Evolutionary conservation across 108 stramenopile species (phyloP).

Genomic region (Nitzschia inconspicua): DNA sequence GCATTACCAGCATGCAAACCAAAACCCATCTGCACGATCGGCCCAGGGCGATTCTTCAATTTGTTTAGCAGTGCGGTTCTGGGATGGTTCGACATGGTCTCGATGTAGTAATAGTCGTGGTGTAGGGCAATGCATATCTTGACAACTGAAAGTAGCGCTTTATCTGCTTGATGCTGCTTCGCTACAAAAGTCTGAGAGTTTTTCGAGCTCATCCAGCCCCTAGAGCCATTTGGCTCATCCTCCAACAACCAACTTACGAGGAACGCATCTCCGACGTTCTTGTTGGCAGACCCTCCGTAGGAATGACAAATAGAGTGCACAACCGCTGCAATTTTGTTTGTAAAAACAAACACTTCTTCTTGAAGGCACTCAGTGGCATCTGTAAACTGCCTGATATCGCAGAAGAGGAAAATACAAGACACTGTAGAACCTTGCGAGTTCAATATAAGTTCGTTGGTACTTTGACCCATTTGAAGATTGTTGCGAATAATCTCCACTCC

Average conservation of each 20-base stretch:
- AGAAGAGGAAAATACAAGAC: conserved; percentile 90
- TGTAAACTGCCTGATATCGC: conserved; percentile 94
- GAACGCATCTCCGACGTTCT: conserved; percentile 96
- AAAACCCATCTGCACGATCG: conserved; percentile 87
- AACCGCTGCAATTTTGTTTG: conserved; percentile 89
- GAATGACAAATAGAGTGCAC: conserved; percentile 84
- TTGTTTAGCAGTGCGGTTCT: conserved; percentile 53
- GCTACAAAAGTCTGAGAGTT: conserved; percentile 26
- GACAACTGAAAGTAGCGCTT: conserved; percentile 76
- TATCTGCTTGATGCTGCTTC: conserved; percentile 75
- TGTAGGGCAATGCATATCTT: conserved; percentile 80
- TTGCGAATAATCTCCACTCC: conserved; percentile 91
- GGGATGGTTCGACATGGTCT: conserved; percentile 55
- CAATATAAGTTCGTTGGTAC: conserved; percentile 64
- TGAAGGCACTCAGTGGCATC: conserved; percentile 92
- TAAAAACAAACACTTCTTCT: conserved; percentile 96
- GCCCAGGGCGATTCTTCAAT: conserved; percentile 70
- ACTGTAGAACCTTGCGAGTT: conserved; percentile 72
- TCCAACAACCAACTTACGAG: conserved; percentile 83
- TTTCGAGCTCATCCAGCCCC: neutral
- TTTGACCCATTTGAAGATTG: conserved; percentile 70
- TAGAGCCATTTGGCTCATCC: conserved; percentile 10
- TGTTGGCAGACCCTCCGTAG: conserved; percentile 87
- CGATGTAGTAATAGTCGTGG: conserved; percentile 67
- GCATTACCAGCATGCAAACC: conserved; percentile 94